Conservation (phyloP, 305 asterid genomes). For the Fraxinus angustifolia region DNA sequence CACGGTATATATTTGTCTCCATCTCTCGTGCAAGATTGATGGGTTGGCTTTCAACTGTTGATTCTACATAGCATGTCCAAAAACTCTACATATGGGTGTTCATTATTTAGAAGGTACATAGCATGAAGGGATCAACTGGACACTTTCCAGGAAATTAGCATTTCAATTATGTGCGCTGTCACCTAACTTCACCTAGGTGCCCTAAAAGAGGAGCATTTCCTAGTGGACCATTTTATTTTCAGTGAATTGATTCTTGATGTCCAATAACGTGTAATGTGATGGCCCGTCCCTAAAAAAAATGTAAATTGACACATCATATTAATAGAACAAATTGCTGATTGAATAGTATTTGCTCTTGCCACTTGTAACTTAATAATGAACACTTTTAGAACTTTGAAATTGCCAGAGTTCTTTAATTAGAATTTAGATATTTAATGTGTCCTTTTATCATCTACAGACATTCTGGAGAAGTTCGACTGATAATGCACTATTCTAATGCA, state of each 20-base stretch:
- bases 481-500: constrained; percentile 77
- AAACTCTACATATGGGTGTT: not conserved
- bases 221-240: not conserved
- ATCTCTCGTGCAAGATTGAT: not conserved
- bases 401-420: not conserved
- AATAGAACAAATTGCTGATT: not conserved
- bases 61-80: not conserved
- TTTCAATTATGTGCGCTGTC: not conserved
- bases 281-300: not conserved
- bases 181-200: not conserved
- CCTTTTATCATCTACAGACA: constrained; percentile 46
- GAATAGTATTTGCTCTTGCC: not conserved
- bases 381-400: not conserved
- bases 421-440: not conserved
- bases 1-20: not conserved
- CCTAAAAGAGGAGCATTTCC: not conserved
- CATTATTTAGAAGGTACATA: not conserved
- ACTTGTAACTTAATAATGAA: not conserved
- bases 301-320: not conserved
- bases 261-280: not conserved
- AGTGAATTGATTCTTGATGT: not conserved
- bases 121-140: not conserved
- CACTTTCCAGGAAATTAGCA: not conserved
- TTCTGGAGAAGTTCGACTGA: constrained; percentile 84
- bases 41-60: not conserved